A percentile compares a stretch with the other conserved stretches of the same genome.
Conservation (phyloP, 2,329 filamentous ascomycete genomes). For the Aureobasidium sp. region DNA sequence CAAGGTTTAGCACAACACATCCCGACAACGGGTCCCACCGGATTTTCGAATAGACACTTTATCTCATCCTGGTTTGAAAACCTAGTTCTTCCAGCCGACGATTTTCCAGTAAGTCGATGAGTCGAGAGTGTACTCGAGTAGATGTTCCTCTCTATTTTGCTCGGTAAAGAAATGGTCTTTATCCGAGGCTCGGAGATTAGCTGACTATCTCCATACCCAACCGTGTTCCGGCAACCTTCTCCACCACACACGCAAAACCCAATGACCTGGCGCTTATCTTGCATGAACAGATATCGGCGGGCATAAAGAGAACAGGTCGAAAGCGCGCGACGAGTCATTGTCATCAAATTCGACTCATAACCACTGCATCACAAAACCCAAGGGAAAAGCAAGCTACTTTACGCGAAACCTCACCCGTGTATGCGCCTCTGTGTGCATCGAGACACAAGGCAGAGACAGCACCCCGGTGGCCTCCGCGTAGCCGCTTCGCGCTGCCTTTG, state of each 20-base stretch:
- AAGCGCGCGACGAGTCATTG: conserved; percentile 1
- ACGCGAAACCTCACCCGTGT: not conserved
- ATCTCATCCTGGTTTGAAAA: too few species aligned
- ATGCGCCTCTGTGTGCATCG: not conserved
- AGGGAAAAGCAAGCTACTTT: not conserved
- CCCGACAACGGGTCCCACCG: too few species aligned
- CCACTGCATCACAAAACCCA: not conserved
- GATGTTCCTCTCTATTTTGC: not conserved
- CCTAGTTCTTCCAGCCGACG: too few species aligned
- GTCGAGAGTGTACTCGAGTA: not conserved
- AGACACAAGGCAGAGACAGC: not conserved
- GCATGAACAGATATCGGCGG: not conserved
- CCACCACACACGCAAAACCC: not conserved
- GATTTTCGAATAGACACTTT: too few species aligned
- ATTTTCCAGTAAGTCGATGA: not conserved
- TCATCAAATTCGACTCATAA: not conserved
- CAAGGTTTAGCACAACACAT: too few species aligned
- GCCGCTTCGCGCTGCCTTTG: conserved; percentile 1
- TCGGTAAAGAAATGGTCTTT: not conserved
- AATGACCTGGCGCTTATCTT: not conserved
- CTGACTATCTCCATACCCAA: not conserved
- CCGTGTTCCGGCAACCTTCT: not conserved
- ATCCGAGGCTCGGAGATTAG: not conserved
- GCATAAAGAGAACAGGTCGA: not conserved
- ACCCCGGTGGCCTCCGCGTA: conserved; percentile 5